Percentiles rank a stretch among this genome's conserved stretches.
These are phyloP conservation scores for Trichophyton simii DNA, from an alignment of 2,329 filamentous ascomycete genomes.

Conservation along the genomic window DNA sequence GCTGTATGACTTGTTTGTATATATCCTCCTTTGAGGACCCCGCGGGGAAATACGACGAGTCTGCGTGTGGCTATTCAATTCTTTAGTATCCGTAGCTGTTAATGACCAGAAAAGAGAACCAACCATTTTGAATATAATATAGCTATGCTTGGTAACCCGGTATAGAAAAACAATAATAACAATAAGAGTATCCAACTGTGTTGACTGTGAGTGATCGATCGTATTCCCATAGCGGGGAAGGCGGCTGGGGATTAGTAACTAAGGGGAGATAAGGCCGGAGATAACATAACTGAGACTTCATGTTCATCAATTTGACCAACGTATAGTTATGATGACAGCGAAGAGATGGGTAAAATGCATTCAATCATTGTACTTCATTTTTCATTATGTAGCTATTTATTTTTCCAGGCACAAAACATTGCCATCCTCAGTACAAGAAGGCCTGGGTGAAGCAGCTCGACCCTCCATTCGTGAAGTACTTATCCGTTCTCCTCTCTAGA, in stretches of 20 bases:
- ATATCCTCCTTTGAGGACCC: conserved; percentile 30
- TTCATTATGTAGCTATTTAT: not conserved
- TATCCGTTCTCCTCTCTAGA: not conserved
- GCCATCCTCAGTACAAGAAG: not conserved
- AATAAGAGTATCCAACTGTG: conserved; percentile 8
- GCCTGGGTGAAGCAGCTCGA: not conserved
- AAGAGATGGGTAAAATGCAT: not conserved
- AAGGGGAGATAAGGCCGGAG: not conserved
- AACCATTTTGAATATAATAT: not conserved
- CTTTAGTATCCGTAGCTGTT: not conserved
- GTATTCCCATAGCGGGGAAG: not conserved
- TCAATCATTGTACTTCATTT: not conserved
- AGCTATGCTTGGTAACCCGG: not conserved
- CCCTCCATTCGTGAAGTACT: not conserved
- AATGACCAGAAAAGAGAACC: not conserved
- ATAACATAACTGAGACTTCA: not conserved
- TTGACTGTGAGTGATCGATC: not conserved
- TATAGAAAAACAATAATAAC: conserved; percentile 8
- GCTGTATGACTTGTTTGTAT: conserved; percentile 31
- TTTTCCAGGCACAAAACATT: not conserved
- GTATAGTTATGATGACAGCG: no score
- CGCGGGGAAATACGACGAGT: conserved; percentile 33
- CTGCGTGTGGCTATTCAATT: conserved; percentile 34
- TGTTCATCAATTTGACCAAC: not conserved
- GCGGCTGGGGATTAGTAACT: not conserved